Conservation (phyloP, 2,329 filamentous ascomycete genomes). For the Arthrobotrys pseudoclavata region DNA sequence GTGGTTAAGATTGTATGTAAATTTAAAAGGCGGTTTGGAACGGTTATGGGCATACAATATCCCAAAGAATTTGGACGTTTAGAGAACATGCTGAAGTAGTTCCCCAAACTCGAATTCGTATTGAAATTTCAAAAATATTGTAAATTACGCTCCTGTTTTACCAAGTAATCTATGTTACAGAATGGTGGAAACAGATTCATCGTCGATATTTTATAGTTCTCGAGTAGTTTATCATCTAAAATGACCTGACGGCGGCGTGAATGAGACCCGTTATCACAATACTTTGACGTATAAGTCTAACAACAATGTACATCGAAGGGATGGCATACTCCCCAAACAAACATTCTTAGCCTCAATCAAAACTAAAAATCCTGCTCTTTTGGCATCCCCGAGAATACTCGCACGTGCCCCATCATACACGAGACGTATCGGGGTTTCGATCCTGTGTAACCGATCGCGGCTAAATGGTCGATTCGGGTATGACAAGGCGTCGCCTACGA, state of each 20-base stretch:
- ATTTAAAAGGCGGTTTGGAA: background rate
- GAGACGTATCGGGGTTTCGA: constrained; percentile 1
- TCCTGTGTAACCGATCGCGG: constrained; percentile 49
- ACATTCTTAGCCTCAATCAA: constrained; percentile 14
- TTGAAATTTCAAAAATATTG: too few relatives aligned
- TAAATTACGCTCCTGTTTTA: too few relatives aligned
- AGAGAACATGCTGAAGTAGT: too few relatives aligned
- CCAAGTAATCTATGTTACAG: too few relatives aligned
- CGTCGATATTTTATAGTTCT: too few relatives aligned
- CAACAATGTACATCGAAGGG: background rate
- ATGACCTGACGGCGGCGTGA: too few relatives aligned
- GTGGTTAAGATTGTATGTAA: background rate
- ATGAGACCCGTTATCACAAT: too few relatives aligned
- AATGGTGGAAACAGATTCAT: too few relatives aligned
- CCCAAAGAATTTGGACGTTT: constrained; percentile 29
- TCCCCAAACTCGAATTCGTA: too few relatives aligned
- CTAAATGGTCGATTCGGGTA: constrained; percentile 28
- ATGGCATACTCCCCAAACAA: constrained; percentile 1
- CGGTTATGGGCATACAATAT: background rate
- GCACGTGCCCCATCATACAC: background rate
- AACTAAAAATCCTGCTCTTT: constrained; percentile 9
- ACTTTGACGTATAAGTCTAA: too few relatives aligned
- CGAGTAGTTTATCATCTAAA: too few relatives aligned
- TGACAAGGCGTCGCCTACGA: background rate
- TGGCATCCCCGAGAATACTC: constrained; percentile 1